A percentile compares a stretch with the other conserved stretches of the same genome.
phyloP scores from a whole-genome alignment of 1,284 basidiomycete species.

The Cryptococcus hybrid region DNA sequence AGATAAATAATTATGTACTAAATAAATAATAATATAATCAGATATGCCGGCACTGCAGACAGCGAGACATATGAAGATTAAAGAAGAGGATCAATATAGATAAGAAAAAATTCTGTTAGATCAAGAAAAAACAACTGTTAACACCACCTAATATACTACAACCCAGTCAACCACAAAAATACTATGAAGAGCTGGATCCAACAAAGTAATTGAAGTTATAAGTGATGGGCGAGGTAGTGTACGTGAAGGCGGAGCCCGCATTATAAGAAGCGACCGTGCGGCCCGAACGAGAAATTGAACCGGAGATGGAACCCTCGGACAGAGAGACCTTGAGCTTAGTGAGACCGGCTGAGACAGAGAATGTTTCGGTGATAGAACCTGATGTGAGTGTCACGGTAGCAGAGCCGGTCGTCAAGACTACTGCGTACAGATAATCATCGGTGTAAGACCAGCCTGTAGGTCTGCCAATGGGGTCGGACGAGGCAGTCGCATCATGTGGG shows the following conservation, averaged over 20 bases:
- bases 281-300: constrained; percentile 59
- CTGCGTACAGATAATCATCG: background rate
- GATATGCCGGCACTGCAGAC: too few species aligned
- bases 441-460: constrained; percentile 26
- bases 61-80: too few species aligned
- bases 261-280: constrained; percentile 51
- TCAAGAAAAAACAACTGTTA: too few species aligned
- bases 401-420: constrained; percentile 22
- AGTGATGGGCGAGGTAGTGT: constrained; percentile 31
- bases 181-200: constrained; percentile 34
- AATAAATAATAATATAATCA: too few species aligned
- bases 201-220: constrained; percentile 53
- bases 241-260: constrained; percentile 34
- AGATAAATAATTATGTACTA: too few species aligned
- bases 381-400: constrained; percentile 58
- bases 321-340: constrained; percentile 67
- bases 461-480: constrained; percentile 31
- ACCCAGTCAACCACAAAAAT: too few species aligned
- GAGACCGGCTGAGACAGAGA: constrained; percentile 59
- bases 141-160: too few species aligned
- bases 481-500: constrained; percentile 56
- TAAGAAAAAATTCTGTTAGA: too few species aligned
- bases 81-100: constrained; percentile 2
- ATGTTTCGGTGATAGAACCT: constrained; percentile 55
- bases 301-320: constrained; percentile 61